Evolutionary conservation across 164 flowering plant species (phyloP).

Genomic region (Tinospora cordifolia): DNA sequence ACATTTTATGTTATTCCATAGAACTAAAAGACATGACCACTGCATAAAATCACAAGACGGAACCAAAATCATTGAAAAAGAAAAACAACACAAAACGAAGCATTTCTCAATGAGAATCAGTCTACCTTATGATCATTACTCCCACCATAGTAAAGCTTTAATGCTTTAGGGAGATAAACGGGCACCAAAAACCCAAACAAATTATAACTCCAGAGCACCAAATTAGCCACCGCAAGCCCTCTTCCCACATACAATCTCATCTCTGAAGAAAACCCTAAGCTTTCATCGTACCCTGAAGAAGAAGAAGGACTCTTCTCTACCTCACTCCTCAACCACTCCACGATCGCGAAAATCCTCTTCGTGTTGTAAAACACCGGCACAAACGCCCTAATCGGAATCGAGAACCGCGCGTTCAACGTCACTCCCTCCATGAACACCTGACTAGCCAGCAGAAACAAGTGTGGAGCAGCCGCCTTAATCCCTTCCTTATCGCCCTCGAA

Average conservation of each 20-base stretch:
- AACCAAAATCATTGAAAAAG: not conserved
- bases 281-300: conserved; percentile 18
- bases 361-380: conserved; percentile 66
- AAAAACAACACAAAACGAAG: not conserved
- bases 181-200: conserved; percentile 75
- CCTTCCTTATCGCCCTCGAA: conserved; percentile 52
- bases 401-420: conserved; percentile 38
- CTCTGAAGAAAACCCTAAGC: conserved; percentile 6
- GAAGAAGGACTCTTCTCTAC: conserved; percentile 32
- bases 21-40: too few relatives aligned
- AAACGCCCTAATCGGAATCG: conserved; percentile 47
- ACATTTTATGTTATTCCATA: too few relatives aligned
- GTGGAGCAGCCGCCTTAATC: conserved; percentile 59
- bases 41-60: not conserved
- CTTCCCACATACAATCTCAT: conserved; percentile 45
- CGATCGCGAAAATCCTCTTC: conserved; percentile 44
- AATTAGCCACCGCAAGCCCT: conserved; percentile 54
- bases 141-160: conserved; percentile 37
- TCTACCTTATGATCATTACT: conserved; percentile 16
- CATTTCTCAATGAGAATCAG: not conserved
- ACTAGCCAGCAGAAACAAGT: conserved; percentile 53
- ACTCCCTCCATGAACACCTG: conserved; percentile 66
- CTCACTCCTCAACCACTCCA: conserved; percentile 60
- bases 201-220: conserved; percentile 69
- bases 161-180: conserved; percentile 59